phyloP scores from a whole-genome alignment of 1,139 yeast species.

The Yamadazyma friedrichii region DNA sequence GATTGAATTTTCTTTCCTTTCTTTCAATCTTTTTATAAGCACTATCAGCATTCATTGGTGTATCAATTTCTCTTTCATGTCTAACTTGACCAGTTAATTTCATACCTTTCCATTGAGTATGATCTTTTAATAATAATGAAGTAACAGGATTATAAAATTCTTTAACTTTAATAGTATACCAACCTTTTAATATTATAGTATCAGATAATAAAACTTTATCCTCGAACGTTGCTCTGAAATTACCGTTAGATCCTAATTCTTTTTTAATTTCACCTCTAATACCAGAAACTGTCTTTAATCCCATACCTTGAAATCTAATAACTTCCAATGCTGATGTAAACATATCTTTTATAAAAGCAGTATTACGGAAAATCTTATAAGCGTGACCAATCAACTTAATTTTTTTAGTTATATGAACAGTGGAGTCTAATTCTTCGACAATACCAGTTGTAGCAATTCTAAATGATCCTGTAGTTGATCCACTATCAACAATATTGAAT shows the following conservation, averaged over 20 bases:
- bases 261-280: constrained; percentile 96
- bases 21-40: constrained; percentile 81
- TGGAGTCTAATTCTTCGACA: constrained; percentile 87
- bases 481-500: constrained; percentile 80
- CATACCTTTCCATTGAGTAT: constrained; percentile 94
- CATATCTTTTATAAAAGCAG: constrained; percentile 97
- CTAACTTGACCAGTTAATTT: constrained; percentile 91
- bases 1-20: constrained; percentile 80
- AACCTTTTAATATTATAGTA: constrained; percentile 84
- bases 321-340: constrained; percentile 89
- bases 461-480: constrained; percentile 84
- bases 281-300: constrained; percentile 94
- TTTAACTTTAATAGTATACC: constrained; percentile 94
- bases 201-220: constrained; percentile 92
- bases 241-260: constrained; percentile 96
- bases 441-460: constrained; percentile 98
- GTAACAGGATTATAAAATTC: constrained; percentile 96
- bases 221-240: constrained; percentile 96
- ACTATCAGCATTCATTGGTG: constrained; percentile 68
- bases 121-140: constrained; percentile 71
- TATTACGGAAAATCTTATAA: constrained; percentile 87
- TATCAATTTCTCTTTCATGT: constrained; percentile 65
- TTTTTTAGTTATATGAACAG: constrained; percentile 92
- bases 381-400: constrained; percentile 95
- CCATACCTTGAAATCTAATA: constrained; percentile 97